Evolutionary conservation across 805 yeast species (phyloP).

Genomic region (Clavispora phyllophila): DNA sequence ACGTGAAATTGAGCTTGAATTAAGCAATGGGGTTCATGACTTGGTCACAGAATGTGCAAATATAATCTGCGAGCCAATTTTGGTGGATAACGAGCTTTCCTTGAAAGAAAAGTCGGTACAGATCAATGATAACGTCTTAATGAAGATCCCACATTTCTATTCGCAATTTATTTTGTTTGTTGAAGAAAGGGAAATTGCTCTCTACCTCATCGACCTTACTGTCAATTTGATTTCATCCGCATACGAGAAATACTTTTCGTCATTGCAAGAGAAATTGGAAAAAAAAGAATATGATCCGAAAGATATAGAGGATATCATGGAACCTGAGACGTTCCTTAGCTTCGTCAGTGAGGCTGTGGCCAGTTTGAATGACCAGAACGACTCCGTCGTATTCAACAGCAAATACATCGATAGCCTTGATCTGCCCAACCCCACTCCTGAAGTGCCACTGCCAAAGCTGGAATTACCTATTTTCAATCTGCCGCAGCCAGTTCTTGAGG

Average conservation of each 20-base stretch:
- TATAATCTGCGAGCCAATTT: conserved; percentile 43
- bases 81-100: conserved; percentile 14
- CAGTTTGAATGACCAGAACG: conserved; percentile 15
- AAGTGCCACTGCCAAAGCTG: too few species aligned
- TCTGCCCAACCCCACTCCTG: too few species aligned
- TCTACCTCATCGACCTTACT: conserved; percentile 27
- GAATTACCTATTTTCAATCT: background rate
- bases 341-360: conserved; percentile 38
- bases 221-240: conserved; percentile 49
- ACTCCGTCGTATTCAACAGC: background rate
- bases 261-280: conserved; percentile 21
- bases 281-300: conserved; percentile 19
- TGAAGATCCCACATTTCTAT: conserved; percentile 53
- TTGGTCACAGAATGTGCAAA: conserved; percentile 51
- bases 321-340: conserved; percentile 54
- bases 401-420: background rate
- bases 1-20: conserved; percentile 64
- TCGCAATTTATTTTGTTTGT: conserved; percentile 51
- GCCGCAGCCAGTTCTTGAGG: background rate
- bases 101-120: conserved; percentile 25
- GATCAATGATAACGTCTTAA: conserved; percentile 46
- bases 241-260: conserved; percentile 50
- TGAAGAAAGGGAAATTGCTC: conserved; percentile 43
- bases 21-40: conserved; percentile 64
- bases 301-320: conserved; percentile 49